Evolutionary conservation across 2,329 filamentous ascomycete species (phyloP).

Genomic region (Setomelanomma holmii): DNA sequence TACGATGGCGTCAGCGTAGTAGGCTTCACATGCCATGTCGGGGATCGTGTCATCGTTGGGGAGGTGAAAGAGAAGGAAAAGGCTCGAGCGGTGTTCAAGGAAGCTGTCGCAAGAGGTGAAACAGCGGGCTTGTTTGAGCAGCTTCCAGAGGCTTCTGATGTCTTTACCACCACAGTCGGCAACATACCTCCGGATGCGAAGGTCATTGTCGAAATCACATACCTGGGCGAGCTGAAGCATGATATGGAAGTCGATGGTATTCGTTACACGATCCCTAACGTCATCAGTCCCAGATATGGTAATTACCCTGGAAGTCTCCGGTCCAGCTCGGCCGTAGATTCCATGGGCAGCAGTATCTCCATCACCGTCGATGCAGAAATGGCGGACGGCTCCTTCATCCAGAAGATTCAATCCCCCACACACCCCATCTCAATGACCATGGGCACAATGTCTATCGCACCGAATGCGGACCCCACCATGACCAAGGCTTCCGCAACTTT

Average conservation of each 20-base stretch:
- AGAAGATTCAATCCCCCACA: constrained; percentile 69
- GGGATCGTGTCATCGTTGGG: constrained; percentile 65
- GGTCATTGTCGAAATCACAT: constrained; percentile 68
- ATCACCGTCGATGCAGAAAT: constrained; percentile 69
- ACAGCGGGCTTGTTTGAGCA: constrained; percentile 72
- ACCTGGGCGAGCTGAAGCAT: constrained; percentile 75
- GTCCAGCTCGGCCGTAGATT: constrained; percentile 10
- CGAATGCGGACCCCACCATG: constrained; percentile 58
- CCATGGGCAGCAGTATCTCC: constrained; percentile 52
- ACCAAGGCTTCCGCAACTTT: constrained; percentile 69
- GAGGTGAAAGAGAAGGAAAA: constrained; percentile 70
- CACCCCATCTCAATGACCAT: constrained; percentile 72
- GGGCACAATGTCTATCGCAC: constrained; percentile 61
- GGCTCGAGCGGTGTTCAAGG: constrained; percentile 66
- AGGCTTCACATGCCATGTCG: constrained; percentile 70
- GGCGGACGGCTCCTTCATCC: constrained; percentile 63
- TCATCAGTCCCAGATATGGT: constrained; percentile 72
- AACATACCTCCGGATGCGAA: constrained; percentile 68
- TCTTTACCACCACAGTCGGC: constrained; percentile 72
- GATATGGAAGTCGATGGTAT: constrained; percentile 72
- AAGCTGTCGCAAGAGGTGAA: constrained; percentile 65
- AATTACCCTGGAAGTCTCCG: constrained; percentile 49
- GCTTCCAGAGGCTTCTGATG: constrained; percentile 65
- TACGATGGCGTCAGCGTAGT: constrained; percentile 76
- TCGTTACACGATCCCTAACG: constrained; percentile 72